Evolutionary conservation across 2,329 filamentous ascomycete species (phyloP).

Genomic region (Plectosphaerella sp.): DNA sequence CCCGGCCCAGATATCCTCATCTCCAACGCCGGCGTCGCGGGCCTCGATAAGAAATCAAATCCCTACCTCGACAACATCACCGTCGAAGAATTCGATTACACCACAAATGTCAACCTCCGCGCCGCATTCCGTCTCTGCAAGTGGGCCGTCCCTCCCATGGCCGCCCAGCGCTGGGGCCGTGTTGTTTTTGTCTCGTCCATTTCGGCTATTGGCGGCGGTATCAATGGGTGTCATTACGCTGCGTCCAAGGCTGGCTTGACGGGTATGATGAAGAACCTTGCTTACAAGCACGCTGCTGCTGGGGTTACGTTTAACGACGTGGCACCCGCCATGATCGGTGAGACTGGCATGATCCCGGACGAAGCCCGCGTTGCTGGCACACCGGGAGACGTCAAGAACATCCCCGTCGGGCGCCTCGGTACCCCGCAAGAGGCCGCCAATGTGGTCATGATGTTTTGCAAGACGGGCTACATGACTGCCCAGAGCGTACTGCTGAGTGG

Average conservation of each 20-base stretch:
- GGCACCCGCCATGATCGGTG: conserved; percentile 65
- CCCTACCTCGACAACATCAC: conserved; percentile 52
- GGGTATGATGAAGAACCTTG: conserved; percentile 62
- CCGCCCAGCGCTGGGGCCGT: conserved; percentile 54
- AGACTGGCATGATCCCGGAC: conserved; percentile 58
- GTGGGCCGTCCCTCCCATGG: conserved; percentile 57
- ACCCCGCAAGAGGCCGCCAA: conserved; percentile 56
- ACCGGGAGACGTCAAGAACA: conserved; percentile 54
- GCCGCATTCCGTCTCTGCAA: conserved; percentile 60
- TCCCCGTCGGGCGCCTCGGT: conserved; percentile 55
- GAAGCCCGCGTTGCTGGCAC: conserved; percentile 44
- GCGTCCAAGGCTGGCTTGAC: conserved; percentile 59
- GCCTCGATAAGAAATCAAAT: conserved; percentile 53
- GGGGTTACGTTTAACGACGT: conserved; percentile 65
- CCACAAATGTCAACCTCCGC: conserved; percentile 56
- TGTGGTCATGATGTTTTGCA: conserved; percentile 55
- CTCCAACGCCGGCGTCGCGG: conserved; percentile 52
- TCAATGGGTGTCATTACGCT: conserved; percentile 59
- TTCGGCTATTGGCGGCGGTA: conserved; percentile 57
- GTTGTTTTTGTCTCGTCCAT: conserved; percentile 63
- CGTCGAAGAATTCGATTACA: conserved; percentile 61
- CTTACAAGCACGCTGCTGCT: conserved; percentile 51
- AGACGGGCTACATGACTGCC: conserved; percentile 57
- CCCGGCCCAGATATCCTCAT: conserved; percentile 57
- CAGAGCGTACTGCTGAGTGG: conserved; percentile 50